Conservation (phyloP, 2,329 filamentous ascomycete genomes). For the Aspergillus neotritici region DNA sequence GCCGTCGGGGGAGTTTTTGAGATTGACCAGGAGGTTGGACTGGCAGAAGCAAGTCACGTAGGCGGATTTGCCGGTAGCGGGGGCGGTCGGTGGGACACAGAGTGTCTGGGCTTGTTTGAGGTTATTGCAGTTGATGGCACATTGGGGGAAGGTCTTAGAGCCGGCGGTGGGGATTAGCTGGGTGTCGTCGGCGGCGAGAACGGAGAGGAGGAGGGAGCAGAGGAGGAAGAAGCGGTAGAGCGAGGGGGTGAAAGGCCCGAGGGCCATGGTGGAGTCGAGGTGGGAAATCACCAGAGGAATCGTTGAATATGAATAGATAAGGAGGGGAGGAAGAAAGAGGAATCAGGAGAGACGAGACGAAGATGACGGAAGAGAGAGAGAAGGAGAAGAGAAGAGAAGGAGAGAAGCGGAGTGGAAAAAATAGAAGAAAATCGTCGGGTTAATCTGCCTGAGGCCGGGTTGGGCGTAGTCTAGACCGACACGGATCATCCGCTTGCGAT, state of each 20-base stretch:
- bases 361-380: too few relatives aligned
- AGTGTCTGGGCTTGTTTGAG: conserved; percentile 66
- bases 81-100: conserved; percentile 58
- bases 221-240: conserved; percentile 14
- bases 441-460: too few relatives aligned
- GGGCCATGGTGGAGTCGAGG: background rate
- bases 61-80: conserved; percentile 45
- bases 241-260: conserved; percentile 8
- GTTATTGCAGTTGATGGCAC: conserved; percentile 54
- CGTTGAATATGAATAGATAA: too few relatives aligned
- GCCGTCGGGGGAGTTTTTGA: conserved; percentile 52
- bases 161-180: conserved; percentile 33
- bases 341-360: too few relatives aligned
- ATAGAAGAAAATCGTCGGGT: too few relatives aligned
- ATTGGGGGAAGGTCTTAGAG: conserved; percentile 53
- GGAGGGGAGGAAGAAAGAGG: too few relatives aligned
- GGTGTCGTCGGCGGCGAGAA: conserved; percentile 18
- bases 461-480: too few relatives aligned
- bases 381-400: too few relatives aligned
- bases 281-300: background rate
- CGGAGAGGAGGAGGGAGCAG: conserved; percentile 18
- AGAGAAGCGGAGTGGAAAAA: too few relatives aligned
- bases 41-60: conserved; percentile 71
- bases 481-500: too few relatives aligned
- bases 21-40: conserved; percentile 53